phyloP scores from a whole-genome alignment of 164 flowering plant species.

The Vitis rotundifolia region DNA sequence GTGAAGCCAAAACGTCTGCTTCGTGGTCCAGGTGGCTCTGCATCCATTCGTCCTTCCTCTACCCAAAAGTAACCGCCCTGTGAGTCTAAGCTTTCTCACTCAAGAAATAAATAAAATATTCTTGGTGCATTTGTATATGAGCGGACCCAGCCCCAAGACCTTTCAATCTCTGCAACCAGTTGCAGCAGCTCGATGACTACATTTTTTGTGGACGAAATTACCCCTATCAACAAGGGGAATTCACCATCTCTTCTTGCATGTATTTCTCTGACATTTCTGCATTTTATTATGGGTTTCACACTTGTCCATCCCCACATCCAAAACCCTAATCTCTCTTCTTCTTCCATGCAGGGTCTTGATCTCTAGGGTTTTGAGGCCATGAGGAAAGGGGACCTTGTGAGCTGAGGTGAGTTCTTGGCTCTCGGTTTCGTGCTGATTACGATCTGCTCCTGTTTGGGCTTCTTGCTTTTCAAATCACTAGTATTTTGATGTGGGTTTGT shows the following conservation, averaged over 20 bases:
- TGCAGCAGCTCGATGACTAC: neutral
- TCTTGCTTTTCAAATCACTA: neutral
- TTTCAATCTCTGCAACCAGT: neutral
- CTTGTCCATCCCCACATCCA: neutral
- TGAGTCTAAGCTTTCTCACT: neutral
- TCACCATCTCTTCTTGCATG: neutral
- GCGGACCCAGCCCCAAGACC: neutral
- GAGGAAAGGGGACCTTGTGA: neutral
- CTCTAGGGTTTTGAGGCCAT: conserved; percentile 6
- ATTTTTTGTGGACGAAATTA: conserved; percentile 5
- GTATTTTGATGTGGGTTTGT: conserved; percentile 1
- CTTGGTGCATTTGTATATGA: neutral
- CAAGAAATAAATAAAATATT: neutral
- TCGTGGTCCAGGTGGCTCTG: too few species aligned
- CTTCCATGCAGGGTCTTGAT: conserved; percentile 5
- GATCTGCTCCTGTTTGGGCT: conserved; percentile 14
- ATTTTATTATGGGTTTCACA: neutral
- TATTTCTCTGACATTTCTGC: neutral
- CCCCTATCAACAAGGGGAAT: neutral
- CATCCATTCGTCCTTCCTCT: too few species aligned
- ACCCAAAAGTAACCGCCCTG: too few species aligned
- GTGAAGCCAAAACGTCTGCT: too few species aligned
- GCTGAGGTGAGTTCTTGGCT: conserved; percentile 24
- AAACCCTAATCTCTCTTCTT: conserved; percentile 11
- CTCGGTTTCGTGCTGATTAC: conserved; percentile 8